These are phyloP conservation scores for Stephanodiscus triporus DNA, from an alignment of 108 stramenopile genomes.

Conservation along the genomic window DNA sequence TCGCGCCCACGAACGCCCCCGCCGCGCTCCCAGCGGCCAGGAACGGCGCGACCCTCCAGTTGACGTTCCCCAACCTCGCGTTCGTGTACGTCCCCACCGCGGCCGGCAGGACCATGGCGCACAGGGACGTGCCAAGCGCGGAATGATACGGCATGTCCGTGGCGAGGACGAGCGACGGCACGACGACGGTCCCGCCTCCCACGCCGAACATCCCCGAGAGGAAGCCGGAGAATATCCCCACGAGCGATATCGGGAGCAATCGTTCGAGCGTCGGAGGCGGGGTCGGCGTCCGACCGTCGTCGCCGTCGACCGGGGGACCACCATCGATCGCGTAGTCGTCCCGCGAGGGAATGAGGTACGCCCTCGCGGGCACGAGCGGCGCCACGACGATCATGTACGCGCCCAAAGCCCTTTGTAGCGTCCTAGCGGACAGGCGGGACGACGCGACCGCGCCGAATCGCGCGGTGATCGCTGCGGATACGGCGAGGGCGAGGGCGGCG, in stretches of 20 bases:
- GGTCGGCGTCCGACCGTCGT: neutral
- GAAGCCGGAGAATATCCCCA: conserved; percentile 55
- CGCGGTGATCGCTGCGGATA: conserved; percentile 80
- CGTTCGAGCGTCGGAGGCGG: neutral
- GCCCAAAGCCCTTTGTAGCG: conserved; percentile 71
- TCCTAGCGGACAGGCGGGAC: conserved; percentile 42
- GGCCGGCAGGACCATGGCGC: conserved; percentile 86
- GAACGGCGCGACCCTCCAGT: conserved; percentile 72
- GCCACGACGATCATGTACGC: conserved; percentile 87
- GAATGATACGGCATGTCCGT: conserved; percentile 86
- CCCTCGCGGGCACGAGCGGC: conserved; percentile 79
- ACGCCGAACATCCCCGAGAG: conserved; percentile 92
- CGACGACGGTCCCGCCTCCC: conserved; percentile 91
- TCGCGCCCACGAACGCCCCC: conserved; percentile 84
- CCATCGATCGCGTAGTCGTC: neutral
- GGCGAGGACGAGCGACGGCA: conserved; percentile 76
- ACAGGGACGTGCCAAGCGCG: conserved; percentile 86
- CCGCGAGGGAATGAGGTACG: conserved; percentile 46
- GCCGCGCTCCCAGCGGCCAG: conserved; percentile 78
- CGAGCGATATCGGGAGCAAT: conserved; percentile 45
- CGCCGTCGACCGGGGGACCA: neutral
- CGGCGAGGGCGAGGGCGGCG: conserved; percentile 70
- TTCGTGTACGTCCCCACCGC: conserved; percentile 80
- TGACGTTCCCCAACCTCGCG: conserved; percentile 70
- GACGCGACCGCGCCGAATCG: conserved; percentile 71